Base-by-base conservation (phyloP, 78 protist species). In the Dictyostelium intermedium region DNA sequence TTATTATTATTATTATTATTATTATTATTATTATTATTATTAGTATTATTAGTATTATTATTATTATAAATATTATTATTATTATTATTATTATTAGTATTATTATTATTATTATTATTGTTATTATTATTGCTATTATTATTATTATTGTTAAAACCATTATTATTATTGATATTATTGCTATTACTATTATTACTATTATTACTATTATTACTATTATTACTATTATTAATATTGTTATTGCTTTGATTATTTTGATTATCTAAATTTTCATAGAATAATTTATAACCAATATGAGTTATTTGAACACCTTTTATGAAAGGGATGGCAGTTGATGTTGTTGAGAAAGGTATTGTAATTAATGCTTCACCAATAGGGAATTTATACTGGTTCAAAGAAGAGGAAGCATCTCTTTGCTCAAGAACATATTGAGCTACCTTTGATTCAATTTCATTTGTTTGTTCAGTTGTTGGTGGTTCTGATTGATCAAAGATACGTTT, bases 341-440 rank as follows among this genome's bases (percentile, higher is more conserved):
- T 41, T 2, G 93, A 34, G 18, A 39, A 74, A 3, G 85, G 47
- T 25, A 79, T 45, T 50, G 82, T 87, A 27, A 87, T 5, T 8
- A 87, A 18, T 20, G 93, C 93, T 27, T 87, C 93, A 61, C 93
- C 85, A 30, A 87, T 87, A 43, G 93, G 85, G 69, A 87, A 87
- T 43, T 56, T 87, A 70, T 72, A 82, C 18, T 83, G 56, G 20
- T 61, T 60, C 11, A 50, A 2, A 4, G 43, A 34, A 37, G 20
- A 2, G 5, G 43, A 34, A 37, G 20, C 37, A 5, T 56, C 18
- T 20, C n/a, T 34, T 23, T 43, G 45, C 9, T 13, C 8, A 39
- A 77, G 45, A 13, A 78, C 30, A 60, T 87, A 87, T 2, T 63
- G 83, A 6, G 70, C 7, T 0, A 87, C 80, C 76, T 87, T 87